phyloP scores from a whole-genome alignment of 495 filamentous ascomycete genomes.

The Wilcoxina mikolae region DNA sequence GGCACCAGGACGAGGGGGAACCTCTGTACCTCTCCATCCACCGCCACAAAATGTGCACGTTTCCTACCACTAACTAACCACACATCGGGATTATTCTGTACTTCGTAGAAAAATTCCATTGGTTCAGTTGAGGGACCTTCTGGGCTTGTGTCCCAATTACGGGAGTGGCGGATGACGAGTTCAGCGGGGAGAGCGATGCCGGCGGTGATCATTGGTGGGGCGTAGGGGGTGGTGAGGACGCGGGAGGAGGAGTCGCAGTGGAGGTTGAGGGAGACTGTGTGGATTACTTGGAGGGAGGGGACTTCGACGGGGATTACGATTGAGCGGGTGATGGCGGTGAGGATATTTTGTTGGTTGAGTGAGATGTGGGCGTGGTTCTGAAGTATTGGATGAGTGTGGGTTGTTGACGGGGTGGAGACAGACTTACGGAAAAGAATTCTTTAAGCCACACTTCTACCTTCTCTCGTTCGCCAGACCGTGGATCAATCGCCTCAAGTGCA shows the following conservation, averaged over 20 bases:
- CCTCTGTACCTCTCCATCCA: constrained; percentile 34
- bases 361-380: background rate
- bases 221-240: constrained; percentile 28
- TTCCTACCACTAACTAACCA: constrained; percentile 78
- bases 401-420: background rate
- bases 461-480: constrained; percentile 24
- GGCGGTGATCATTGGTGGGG: constrained; percentile 21
- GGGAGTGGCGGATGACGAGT: constrained; percentile 59
- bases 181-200: constrained; percentile 42
- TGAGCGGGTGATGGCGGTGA: constrained; percentile 27
- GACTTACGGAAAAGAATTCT: constrained; percentile 19
- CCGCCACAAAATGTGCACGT: constrained; percentile 40
- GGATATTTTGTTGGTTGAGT: constrained; percentile 10
- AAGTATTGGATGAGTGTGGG: background rate
- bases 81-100: constrained; percentile 55
- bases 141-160: constrained; percentile 51
- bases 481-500: constrained; percentile 26
- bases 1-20: constrained; percentile 59
- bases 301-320: constrained; percentile 69
- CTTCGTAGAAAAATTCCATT: constrained; percentile 70
- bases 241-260: constrained; percentile 22
- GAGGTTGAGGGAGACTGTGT: constrained; percentile 62
- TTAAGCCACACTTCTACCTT: constrained; percentile 18
- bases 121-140: constrained; percentile 34
- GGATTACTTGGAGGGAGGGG: constrained; percentile 69